A percentile compares a stretch with the other conserved stretches of the same genome.
phyloP scores from a whole-genome alignment of 2,329 filamentous ascomycete genomes.

The Cercospora sp. region DNA sequence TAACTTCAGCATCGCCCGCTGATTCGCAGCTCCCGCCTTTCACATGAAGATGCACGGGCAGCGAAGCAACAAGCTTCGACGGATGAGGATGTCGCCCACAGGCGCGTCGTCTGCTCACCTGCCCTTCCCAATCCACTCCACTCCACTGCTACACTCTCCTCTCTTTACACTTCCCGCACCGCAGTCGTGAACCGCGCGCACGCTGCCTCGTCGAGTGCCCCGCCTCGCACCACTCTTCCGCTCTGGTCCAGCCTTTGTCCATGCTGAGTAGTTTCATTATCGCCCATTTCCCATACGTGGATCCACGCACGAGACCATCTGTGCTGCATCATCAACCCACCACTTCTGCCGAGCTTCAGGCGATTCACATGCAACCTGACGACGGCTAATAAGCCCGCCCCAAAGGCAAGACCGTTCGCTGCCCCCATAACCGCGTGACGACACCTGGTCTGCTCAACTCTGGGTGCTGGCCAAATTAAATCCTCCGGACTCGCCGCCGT shows the following conservation, averaged over 20 bases:
- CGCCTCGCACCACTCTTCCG: neutral
- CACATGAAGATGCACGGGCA: conserved; percentile 18
- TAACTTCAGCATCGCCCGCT: neutral
- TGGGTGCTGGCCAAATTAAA: neutral
- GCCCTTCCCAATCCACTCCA: conserved; percentile 3
- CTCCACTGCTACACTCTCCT: neutral
- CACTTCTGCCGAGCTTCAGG: conserved; percentile 17
- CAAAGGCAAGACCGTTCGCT: conserved; percentile 4
- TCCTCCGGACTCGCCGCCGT: neutral
- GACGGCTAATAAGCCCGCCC: conserved; percentile 12
- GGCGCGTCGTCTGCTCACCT: conserved; percentile 2
- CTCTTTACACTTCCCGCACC: neutral
- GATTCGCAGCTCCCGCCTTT: conserved; percentile 14
- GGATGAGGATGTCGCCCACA: conserved; percentile 4
- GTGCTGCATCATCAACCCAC: conserved; percentile 5
- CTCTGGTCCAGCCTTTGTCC: neutral
- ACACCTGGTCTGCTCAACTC: neutral
- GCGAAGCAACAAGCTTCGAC: conserved; percentile 14
- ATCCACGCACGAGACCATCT: conserved; percentile 4
- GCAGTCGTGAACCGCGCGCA: neutral
- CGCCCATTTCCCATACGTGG: neutral
- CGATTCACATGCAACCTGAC: conserved; percentile 22
- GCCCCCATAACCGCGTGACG: conserved; percentile 10
- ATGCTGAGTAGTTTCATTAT: neutral
- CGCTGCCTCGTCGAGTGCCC: neutral